Conservation (phyloP, 1,284 basidiomycete species). For the Psilocybe mexicana region DNA sequence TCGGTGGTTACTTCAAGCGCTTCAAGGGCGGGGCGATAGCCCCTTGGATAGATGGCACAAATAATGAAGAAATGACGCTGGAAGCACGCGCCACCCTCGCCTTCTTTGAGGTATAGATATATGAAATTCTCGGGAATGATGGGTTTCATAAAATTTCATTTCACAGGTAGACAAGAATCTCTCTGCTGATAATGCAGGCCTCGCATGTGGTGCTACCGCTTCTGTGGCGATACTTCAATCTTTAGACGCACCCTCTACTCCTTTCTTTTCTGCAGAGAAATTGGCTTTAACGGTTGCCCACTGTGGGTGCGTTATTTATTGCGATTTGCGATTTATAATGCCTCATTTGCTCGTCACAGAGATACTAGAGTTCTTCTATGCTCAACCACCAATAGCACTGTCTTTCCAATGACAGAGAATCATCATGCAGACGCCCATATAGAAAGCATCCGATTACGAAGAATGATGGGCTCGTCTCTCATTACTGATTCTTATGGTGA, state of each 20-base stretch:
- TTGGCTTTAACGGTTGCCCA: conserved; percentile 88
- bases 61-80: conserved; percentile 61
- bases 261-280: conserved; percentile 76
- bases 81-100: conserved; percentile 84
- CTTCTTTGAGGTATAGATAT: conserved; percentile 73
- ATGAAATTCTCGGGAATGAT: neutral
- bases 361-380: conserved; percentile 91
- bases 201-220: conserved; percentile 84
- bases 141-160: conserved; percentile 1
- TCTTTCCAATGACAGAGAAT: conserved; percentile 82
- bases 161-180: conserved; percentile 63
- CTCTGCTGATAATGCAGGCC: conserved; percentile 59
- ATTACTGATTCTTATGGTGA: conserved; percentile 97
- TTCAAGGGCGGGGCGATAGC: conserved; percentile 78
- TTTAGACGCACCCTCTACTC: conserved; percentile 68
- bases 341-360: conserved; percentile 40
- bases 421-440: conserved; percentile 91
- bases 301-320: conserved; percentile 64
- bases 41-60: conserved; percentile 60
- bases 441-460: conserved; percentile 83
- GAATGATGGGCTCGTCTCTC: conserved; percentile 88
- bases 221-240: conserved; percentile 89
- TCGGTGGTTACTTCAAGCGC: conserved; percentile 88
- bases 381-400: conserved; percentile 69
- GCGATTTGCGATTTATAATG: neutral